Base-by-base conservation (phyloP, 805 yeast species). In the Kodamaea kaohsiungensis region DNA sequence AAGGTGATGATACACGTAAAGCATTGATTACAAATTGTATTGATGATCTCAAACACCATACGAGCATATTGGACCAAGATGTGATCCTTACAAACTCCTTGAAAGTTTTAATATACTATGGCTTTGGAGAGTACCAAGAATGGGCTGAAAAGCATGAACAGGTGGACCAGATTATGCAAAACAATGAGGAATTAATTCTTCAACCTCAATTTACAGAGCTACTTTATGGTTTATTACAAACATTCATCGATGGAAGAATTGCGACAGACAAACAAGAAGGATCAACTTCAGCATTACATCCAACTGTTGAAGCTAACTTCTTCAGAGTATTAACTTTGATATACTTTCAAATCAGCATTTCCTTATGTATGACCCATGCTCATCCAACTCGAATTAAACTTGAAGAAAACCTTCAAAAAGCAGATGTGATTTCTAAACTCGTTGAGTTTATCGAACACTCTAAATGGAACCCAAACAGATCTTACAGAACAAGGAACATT, bases 371-470 rank as follows among this genome's bases (percentile, higher is more conserved):
- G 8, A 35, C 56, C 3, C 46, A 52, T 13, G 48, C 58, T 1
- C 39, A 48, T 10, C 53, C 56, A 15, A 46, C 54, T 7, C 51
- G 50, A 3, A 19, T 7, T 9, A 2, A 51, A 27, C 61, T 73
- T 33, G 52, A 59, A 17, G 52, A 52, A 0, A 53, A 48, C n/a
- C 59, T 80, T 6, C 59, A 57, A 2, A 61, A 73, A 2, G 49
- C 68, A 0, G 73, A 79, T 27, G 15, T 89, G 1, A 57, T 89
- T 39, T 56, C 73, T 1, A 65, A 65, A 13, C 57, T 89, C 6
- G 69, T 83, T 1, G 67, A 71, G 40, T 77, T 80, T 48, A 75
- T 88, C 7, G 92, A 87, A 57, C 71, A 78, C 45, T 87, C 93
- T 89, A 79, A 89, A 59, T 84, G 89, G 86, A 58, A 68, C 51